Evolutionary conservation across 192 early-diverging fungal genomes (phyloP).

Genomic region (Allomyces arbusculus): DNA sequence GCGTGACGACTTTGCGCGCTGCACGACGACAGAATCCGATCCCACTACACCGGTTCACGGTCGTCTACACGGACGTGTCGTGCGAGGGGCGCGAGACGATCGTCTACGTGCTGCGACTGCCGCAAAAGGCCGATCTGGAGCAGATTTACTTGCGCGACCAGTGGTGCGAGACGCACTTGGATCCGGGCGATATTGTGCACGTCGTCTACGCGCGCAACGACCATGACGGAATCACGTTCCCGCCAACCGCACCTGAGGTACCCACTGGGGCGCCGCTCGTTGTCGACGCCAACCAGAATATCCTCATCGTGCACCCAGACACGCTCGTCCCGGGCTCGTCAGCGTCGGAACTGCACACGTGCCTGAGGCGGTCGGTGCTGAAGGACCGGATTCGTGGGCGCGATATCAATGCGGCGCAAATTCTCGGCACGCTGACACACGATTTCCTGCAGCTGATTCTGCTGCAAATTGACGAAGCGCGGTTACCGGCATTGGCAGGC

Average conservation of each 20-base stretch:
- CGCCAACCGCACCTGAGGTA: not conserved
- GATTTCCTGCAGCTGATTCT: conserved; percentile 63
- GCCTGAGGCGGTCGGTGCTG: conserved; percentile 58
- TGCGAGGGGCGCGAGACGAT: too few species aligned
- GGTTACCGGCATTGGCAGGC: conserved; percentile 19
- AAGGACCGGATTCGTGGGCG: conserved; percentile 35
- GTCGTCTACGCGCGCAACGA: conserved; percentile 16
- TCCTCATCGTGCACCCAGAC: conserved; percentile 66
- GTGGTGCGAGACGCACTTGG: conserved; percentile 37
- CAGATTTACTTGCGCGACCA: conserved; percentile 35
- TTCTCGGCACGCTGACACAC: conserved; percentile 47
- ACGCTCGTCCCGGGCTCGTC: conserved; percentile 51
- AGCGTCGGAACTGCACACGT: conserved; percentile 51
- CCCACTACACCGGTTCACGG: not conserved
- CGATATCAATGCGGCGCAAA: conserved; percentile 17
- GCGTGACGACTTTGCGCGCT: not conserved
- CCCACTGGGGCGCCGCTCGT: conserved; percentile 5
- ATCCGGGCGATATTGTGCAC: conserved; percentile 45
- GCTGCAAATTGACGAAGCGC: conserved; percentile 26
- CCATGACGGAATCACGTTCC: conserved; percentile 4
- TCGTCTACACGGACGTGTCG: too few species aligned
- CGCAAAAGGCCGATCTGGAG: not conserved
- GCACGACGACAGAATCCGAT: not conserved
- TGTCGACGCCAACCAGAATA: conserved; percentile 31
- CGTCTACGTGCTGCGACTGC: not conserved